These are phyloP conservation scores for Kwoniella mangroviensis DNA, from an alignment of 768 basidiomycete genomes.

Conservation along the genomic window DNA sequence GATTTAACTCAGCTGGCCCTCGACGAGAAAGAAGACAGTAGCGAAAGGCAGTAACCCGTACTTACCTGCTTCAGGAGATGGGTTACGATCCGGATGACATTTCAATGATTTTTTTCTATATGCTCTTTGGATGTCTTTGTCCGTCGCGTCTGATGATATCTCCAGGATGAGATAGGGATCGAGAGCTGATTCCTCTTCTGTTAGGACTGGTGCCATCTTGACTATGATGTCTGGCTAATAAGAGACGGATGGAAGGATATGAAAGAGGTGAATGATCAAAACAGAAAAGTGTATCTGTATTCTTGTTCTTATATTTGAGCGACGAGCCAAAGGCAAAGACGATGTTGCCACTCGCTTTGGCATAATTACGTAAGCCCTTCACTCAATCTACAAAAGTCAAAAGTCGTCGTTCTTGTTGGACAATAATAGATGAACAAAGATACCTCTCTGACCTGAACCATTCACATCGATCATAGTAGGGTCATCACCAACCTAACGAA, in stretches of 20 bases:
- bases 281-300: background rate
- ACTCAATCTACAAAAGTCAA: background rate
- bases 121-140: constrained; percentile 49
- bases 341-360: constrained; percentile 1
- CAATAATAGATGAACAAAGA: no score
- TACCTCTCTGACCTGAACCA: no score
- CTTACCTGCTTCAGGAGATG: constrained; percentile 38
- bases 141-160: constrained; percentile 37
- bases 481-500: no score
- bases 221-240: no score
- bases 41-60: background rate
- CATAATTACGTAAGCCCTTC: constrained; percentile 9
- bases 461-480: no score
- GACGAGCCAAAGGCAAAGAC: background rate
- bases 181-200: constrained; percentile 49
- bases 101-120: constrained; percentile 51
- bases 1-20: no score
- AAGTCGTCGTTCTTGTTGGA: background rate
- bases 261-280: background rate
- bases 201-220: constrained; percentile 52
- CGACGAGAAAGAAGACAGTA: no score
- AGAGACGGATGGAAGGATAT: background rate
- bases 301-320: background rate
- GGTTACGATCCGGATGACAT: constrained; percentile 54
- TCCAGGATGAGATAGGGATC: constrained; percentile 51